These are phyloP conservation scores for Neurospora sp. DNA, from an alignment of 495 filamentous ascomycete species.

Conservation along the genomic window DNA sequence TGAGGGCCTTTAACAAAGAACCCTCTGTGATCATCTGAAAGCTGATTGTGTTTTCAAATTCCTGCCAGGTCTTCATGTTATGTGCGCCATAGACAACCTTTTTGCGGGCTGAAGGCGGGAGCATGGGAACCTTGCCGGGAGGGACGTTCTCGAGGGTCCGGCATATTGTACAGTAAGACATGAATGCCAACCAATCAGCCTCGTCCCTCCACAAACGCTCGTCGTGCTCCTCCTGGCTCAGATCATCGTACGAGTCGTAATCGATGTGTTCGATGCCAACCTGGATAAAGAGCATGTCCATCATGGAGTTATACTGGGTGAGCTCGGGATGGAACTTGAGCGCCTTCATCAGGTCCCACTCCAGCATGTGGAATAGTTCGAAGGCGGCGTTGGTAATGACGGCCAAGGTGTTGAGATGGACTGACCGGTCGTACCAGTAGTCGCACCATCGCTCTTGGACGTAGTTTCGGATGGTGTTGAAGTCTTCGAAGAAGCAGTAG, in stretches of 20 bases:
- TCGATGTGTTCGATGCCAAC: conserved; percentile 17
- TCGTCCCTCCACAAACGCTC: conserved; percentile 16
- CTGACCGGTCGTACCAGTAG: conserved; percentile 14
- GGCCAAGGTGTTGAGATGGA: conserved; percentile 13
- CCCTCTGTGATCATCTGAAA: conserved; percentile 11
- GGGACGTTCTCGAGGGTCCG: not conserved
- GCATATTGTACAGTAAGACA: conserved; percentile 2
- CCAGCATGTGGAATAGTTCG: conserved; percentile 20
- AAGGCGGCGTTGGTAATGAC: conserved; percentile 23
- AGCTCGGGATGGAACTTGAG: conserved; percentile 8
- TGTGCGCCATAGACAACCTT: conserved; percentile 11
- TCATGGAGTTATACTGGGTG: conserved; percentile 14
- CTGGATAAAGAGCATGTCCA: conserved; percentile 14
- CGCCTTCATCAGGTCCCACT: conserved; percentile 12
- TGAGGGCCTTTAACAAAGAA: conserved; percentile 13
- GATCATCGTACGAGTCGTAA: conserved; percentile 12
- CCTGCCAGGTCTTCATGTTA: conserved; percentile 2
- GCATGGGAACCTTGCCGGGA: conserved; percentile 14
- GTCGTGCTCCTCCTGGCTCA: conserved; percentile 1
- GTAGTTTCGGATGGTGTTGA: conserved; percentile 20
- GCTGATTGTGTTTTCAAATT: conserved; percentile 6
- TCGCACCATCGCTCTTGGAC: conserved; percentile 20
- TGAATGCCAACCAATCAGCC: conserved; percentile 14
- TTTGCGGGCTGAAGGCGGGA: conserved; percentile 3
- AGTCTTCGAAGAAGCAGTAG: conserved; percentile 26